Conservation (phyloP, 1,284 basidiomycete genomes). For the Calocybe gambosa region DNA sequence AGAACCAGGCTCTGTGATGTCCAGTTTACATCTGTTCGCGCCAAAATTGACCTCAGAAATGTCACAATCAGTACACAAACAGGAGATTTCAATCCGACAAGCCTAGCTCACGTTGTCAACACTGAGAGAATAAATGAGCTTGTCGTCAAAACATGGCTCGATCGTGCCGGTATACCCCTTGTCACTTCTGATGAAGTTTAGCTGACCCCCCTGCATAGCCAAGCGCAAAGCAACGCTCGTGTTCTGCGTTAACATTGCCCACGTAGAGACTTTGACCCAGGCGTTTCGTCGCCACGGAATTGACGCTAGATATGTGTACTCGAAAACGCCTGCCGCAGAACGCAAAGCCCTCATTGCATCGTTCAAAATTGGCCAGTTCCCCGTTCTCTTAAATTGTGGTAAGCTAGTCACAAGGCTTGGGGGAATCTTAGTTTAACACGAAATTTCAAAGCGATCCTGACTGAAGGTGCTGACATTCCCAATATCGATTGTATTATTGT, state of each 20-base stretch:
- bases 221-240: constrained; percentile 81
- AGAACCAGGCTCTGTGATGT: constrained; percentile 73
- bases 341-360: constrained; percentile 60
- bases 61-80: constrained; percentile 61
- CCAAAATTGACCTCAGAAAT: constrained; percentile 61
- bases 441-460: constrained; percentile 67
- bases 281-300: constrained; percentile 74
- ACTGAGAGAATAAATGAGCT: constrained; percentile 70
- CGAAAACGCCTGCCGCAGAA: constrained; percentile 62
- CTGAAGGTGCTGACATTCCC: constrained; percentile 88
- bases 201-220: constrained; percentile 26
- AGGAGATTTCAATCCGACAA: constrained; percentile 77
- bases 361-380: constrained; percentile 73
- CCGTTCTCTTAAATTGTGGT: constrained; percentile 93
- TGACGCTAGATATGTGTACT: constrained; percentile 81
- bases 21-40: constrained; percentile 76
- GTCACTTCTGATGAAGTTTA: neutral
- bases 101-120: constrained; percentile 77
- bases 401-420: constrained; percentile 18
- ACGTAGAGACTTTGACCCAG: constrained; percentile 75
- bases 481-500: constrained; percentile 91
- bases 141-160: constrained; percentile 77
- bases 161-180: constrained; percentile 56
- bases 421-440: neutral
- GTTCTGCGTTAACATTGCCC: constrained; percentile 85